Conservation (phyloP, 176 grass and related monocot species). For the maize (Zea mays) region Zm-B73-REFERENCE-NAM-5.0 NC_050099.1:161538501-161539000, state of each 20-base stretch:
- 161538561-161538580: not conserved
- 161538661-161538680: not conserved
- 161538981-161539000: not conserved
- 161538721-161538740: not conserved
- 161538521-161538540: not conserved
- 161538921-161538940: not conserved
- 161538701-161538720: not conserved
- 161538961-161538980: not conserved
- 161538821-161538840: not conserved
- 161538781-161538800: not conserved
- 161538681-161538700: not conserved
- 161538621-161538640: not conserved
- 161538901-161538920: not conserved
- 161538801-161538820: constrained; percentile 7
- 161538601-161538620: not conserved
- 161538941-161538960: not conserved
- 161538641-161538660: not conserved
- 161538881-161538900: not conserved
- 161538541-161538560: not conserved
- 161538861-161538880: not conserved
- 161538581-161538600: constrained; percentile 4
- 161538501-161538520: too few species aligned
- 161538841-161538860: not conserved
- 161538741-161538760: not conserved
- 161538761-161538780: not conserved